These are phyloP conservation scores for Pleurotus pulmonarius DNA, from an alignment of 768 basidiomycete genomes.

Conservation along the genomic window DNA sequence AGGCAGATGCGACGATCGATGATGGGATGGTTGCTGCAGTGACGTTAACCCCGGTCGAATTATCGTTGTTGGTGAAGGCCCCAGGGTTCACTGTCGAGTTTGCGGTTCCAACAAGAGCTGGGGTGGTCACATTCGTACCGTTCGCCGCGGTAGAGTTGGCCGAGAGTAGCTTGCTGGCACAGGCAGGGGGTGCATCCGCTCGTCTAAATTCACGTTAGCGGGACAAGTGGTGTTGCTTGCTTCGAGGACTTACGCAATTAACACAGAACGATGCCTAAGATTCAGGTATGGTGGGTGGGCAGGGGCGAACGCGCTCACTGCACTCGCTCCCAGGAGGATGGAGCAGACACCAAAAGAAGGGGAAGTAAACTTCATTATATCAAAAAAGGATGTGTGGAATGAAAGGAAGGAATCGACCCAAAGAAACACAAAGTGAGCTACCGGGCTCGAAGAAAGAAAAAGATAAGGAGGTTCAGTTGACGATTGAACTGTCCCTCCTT, in stretches of 20 bases:
- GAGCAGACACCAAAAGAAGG: constrained; percentile 25
- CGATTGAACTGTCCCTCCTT: not conserved
- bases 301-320: constrained; percentile 17
- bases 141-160: constrained; percentile 19
- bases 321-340: constrained; percentile 26
- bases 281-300: constrained; percentile 31
- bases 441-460: constrained; percentile 28
- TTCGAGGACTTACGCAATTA: not conserved
- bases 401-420: constrained; percentile 10
- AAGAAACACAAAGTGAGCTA: constrained; percentile 25
- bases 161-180: constrained; percentile 16
- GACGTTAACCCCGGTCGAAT: constrained; percentile 10
- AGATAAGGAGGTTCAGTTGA: constrained; percentile 8
- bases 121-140: constrained; percentile 7
- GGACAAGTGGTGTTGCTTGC: no score
- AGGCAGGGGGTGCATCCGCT: constrained; percentile 28
- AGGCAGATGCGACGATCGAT: constrained; percentile 1
- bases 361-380: constrained; percentile 26
- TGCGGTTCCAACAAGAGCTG: constrained; percentile 12
- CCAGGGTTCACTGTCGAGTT: constrained; percentile 6
- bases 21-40: constrained; percentile 5
- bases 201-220: constrained; percentile 17
- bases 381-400: constrained; percentile 4
- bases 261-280: constrained; percentile 13
- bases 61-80: constrained; percentile 6